These are phyloP conservation scores for Buxus sempervirens DNA, from an alignment of 164 flowering plant species.

Conservation along the genomic window DNA sequence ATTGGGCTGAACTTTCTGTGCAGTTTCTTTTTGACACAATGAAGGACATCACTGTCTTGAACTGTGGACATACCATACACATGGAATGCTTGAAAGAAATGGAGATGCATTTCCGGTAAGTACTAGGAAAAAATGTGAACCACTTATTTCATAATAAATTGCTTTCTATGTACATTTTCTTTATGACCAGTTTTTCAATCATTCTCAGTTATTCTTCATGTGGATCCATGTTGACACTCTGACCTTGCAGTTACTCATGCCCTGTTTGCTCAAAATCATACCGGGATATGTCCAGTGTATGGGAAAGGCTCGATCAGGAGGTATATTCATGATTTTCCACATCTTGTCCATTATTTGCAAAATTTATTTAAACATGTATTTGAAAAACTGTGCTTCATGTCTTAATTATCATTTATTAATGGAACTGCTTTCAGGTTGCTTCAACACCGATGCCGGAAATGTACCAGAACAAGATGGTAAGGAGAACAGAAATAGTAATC, in stretches of 20 bases:
- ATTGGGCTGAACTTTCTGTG: not conserved
- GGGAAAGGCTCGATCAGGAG: constrained; percentile 74
- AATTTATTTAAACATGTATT: not conserved
- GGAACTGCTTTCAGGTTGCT: constrained; percentile 47
- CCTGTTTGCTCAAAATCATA: constrained; percentile 83
- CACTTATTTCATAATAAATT: too few relatives aligned
- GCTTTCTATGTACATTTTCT: too few relatives aligned
- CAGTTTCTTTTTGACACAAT: constrained; percentile 87
- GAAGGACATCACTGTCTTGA: constrained; percentile 63
- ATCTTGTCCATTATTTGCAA: not conserved
- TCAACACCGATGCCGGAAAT: constrained; percentile 69
- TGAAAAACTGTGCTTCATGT: not conserved
- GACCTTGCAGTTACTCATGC: constrained; percentile 61
- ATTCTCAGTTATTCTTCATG: not conserved
- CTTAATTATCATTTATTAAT: not conserved
- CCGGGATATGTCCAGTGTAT: constrained; percentile 65
- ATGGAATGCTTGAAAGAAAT: constrained; percentile 71
- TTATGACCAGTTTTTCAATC: not conserved
- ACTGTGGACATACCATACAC: constrained; percentile 84
- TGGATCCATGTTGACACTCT: constrained; percentile 1
- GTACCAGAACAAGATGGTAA: constrained; percentile 73
- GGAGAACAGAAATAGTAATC: not conserved
- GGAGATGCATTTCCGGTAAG: constrained; percentile 64
- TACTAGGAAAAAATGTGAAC: not conserved
- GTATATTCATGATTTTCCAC: constrained; percentile 27